Conservation (phyloP, 306 rosid species). For the Cucurbita argyrosperma region DNA sequence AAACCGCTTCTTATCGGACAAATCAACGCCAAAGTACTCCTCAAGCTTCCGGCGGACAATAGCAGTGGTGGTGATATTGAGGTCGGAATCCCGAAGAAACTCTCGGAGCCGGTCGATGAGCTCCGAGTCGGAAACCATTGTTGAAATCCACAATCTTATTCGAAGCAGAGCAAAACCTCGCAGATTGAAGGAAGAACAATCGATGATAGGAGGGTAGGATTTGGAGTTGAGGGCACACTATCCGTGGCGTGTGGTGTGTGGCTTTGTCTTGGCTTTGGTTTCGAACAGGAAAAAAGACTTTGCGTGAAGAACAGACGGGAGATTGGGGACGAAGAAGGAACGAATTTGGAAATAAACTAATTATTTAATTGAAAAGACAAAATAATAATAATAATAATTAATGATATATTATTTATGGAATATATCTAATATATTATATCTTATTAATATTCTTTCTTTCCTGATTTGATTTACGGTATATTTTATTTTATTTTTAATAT, state of each 20-base stretch:
- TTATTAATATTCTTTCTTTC: too few species aligned
- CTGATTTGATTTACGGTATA: too few species aligned
- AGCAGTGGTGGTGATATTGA: conserved; percentile 47
- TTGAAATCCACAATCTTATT: not conserved
- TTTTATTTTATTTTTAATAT: too few species aligned
- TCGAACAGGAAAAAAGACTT: not conserved
- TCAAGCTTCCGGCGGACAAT: conserved; percentile 64
- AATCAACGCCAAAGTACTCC: conserved; percentile 52
- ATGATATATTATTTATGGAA: too few species aligned
- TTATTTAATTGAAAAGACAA: not conserved
- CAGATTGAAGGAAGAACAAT: not conserved
- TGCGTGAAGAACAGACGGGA: not conserved
- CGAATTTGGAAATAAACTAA: not conserved
- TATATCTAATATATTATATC: too few species aligned
- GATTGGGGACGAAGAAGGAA: not conserved
- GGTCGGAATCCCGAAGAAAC: conserved; percentile 61
- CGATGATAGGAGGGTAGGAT: not conserved
- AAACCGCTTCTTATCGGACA: conserved; percentile 49
- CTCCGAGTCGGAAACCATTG: conserved; percentile 66
- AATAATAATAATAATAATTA: too few species aligned
- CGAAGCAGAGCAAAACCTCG: not conserved
- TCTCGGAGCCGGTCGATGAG: conserved; percentile 64
- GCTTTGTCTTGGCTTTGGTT: not conserved
- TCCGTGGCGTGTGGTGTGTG: not conserved
- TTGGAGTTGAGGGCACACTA: not conserved